Base-by-base conservation (phyloP, 2,329 filamentous ascomycete genomes). In the Ascochyta pisi region DNA sequence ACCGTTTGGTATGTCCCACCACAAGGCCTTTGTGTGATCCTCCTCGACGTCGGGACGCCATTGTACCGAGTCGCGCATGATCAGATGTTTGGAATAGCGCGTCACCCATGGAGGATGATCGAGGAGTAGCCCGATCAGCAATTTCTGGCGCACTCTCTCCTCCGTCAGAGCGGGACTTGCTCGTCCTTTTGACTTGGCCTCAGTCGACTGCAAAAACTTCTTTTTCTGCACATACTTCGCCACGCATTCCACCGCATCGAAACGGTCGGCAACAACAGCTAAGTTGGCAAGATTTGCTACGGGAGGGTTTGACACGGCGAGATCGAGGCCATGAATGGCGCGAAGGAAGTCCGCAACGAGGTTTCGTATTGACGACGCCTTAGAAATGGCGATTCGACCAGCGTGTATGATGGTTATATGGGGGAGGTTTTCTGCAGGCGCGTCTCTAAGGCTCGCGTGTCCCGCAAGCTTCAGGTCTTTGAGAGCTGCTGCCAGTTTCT, bases 1-100 rank as follows among this genome's bases (percentile, higher is more conserved):
- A 1, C 84, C 84, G 53, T 86, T 83, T 0, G 88, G 89, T 16
- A 93, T 73, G 68, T 89, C 84, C 88, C 89, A 92, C 89, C 89
- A 92, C 12, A 84, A 77, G 3, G 86, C 81, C 51, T 68, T 73
- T 43, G 65, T 75, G 48, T 75, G 53, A 41, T 76, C 68, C 50
- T 76, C 69, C 26, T 79, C 78, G 2, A 65, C 60, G 1, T 61
- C 68, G 10, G 73, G 67, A 27, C 71, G 78, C 87, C 88, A 86
- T 58, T 82, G 82, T 42, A 77, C 75, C 4, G 86, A 91, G 16
- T 89, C 89, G 58, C 83, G 82, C 59, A 88, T 75, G 50, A 92
- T 86, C 29, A 92, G 73, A 61, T 90, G 86, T 27, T 84, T 82
- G 0, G 88, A 89, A 27, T 85, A 83, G 16, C 82, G 78, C 12